Conservation (phyloP, 176 grass and related monocot genomes). For the Melocanna baccifera region DNA sequence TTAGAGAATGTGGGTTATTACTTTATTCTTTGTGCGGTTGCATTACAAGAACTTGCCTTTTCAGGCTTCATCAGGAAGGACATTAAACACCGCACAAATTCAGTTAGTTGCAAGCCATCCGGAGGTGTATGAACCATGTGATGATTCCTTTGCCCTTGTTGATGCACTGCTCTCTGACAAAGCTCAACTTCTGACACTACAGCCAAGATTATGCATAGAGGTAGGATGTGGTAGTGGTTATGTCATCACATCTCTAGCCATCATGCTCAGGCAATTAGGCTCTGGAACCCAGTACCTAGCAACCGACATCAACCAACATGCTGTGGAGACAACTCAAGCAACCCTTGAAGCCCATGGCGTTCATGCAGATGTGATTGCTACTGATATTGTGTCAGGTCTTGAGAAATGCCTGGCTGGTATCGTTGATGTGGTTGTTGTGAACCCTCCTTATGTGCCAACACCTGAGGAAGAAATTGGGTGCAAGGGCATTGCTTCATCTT, state of each 20-base stretch:
- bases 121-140: slow-evolving; percentile 91
- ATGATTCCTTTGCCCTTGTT: slow-evolving; percentile 90
- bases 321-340: slow-evolving; percentile 63
- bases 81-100: slow-evolving; percentile 78
- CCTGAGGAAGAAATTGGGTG: slow-evolving; percentile 79
- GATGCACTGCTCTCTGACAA: slow-evolving; percentile 92
- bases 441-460: slow-evolving; percentile 94
- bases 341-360: slow-evolving; percentile 76
- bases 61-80: slow-evolving; percentile 44
- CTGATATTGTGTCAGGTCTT: slow-evolving; percentile 80
- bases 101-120: slow-evolving; percentile 67
- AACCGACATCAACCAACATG: slow-evolving; percentile 84
- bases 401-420: slow-evolving; percentile 60
- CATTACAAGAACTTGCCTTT: slow-evolving; percentile 4
- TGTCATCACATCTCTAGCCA: slow-evolving; percentile 84
- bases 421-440: slow-evolving; percentile 85
- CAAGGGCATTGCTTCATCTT: slow-evolving; percentile 79
- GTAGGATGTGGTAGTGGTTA: slow-evolving; percentile 87
- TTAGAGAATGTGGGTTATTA: neutral
- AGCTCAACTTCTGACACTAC: slow-evolving; percentile 50
- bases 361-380: slow-evolving; percentile 67
- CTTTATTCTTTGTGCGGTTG: neutral
- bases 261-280: slow-evolving; percentile 72
- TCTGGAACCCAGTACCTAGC: slow-evolving; percentile 73
- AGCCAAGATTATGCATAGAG: slow-evolving; percentile 79